Evolutionary conservation across 2,329 filamentous ascomycete genomes (phyloP).

Genomic region (Fusarium albidum): DNA sequence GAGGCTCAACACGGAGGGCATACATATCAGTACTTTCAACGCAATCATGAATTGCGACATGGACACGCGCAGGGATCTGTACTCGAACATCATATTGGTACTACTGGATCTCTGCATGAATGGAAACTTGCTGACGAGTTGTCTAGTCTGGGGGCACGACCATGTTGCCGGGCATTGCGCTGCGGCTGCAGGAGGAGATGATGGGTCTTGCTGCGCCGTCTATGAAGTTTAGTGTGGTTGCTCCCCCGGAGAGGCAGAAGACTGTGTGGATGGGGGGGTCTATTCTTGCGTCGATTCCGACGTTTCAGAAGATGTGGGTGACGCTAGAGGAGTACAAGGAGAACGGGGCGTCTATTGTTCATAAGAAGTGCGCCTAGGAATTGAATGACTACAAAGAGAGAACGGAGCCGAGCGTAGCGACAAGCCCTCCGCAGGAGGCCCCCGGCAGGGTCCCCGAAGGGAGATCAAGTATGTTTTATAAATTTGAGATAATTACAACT

Average conservation of each 20-base stretch:
- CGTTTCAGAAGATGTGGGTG: conserved; percentile 99
- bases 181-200: conserved; percentile 99
- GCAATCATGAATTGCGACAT: conserved; percentile 99
- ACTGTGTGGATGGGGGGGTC: conserved; percentile 99
- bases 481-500: conserved; percentile 15
- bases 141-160: conserved; percentile 97
- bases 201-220: conserved; percentile 98
- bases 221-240: conserved; percentile 99
- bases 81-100: conserved; percentile 99
- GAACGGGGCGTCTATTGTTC: conserved; percentile 98
- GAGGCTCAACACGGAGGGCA: conserved; percentile 97
- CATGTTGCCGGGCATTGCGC: conserved; percentile 99
- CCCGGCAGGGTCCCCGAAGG: too few relatives aligned
- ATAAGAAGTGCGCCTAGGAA: conserved; percentile 99
- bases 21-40: conserved; percentile 99
- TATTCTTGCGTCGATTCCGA: conserved; percentile 98
- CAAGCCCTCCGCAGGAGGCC: too few relatives aligned
- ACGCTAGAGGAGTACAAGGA: conserved; percentile 99
- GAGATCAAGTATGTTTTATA: too few relatives aligned
- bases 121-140: background rate
- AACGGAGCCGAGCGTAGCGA: too few relatives aligned
- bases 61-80: conserved; percentile 99
- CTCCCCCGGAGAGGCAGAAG: conserved; percentile 99
- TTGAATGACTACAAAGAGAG: too few relatives aligned
- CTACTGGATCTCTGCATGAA: conserved; percentile 42